A percentile compares a stretch with the other conserved stretches of the same genome.
These are phyloP conservation scores for Tuctoria greenei DNA, from an alignment of 176 grass and related monocot species.

Conservation along the genomic window DNA sequence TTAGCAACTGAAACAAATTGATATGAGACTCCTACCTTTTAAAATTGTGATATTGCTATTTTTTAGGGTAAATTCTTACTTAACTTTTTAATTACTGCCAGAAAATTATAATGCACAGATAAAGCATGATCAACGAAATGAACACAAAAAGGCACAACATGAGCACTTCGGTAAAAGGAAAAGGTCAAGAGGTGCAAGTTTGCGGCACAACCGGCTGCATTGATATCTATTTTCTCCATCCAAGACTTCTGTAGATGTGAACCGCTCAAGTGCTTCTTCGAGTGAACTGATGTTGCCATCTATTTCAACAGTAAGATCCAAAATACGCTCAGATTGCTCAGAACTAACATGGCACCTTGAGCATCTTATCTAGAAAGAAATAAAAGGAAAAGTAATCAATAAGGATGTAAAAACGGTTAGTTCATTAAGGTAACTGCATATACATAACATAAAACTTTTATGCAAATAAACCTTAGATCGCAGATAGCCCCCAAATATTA, in stretches of 20 bases:
- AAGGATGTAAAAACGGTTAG: background rate
- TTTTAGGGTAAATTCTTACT: slow-evolving; percentile 3
- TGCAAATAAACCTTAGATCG: slow-evolving; percentile 73
- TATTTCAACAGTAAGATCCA: slow-evolving; percentile 97
- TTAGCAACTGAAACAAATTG: background rate
- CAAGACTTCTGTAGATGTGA: slow-evolving; percentile 88
- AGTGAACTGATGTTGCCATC: slow-evolving; percentile 81
- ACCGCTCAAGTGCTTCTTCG: slow-evolving; percentile 79
- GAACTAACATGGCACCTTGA: slow-evolving; percentile 67
- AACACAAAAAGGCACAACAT: background rate
- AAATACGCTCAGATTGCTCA: slow-evolving; percentile 72
- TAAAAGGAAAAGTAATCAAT: slow-evolving; percentile 22
- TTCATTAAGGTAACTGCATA: slow-evolving; percentile 17
- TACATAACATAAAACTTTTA: slow-evolving; percentile 8
- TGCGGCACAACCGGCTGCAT: slow-evolving; percentile 60
- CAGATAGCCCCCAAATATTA: slow-evolving; percentile 96
- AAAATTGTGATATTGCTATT: background rate
- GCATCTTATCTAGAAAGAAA: slow-evolving; percentile 74
- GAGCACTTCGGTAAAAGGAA: slow-evolving; percentile 2
- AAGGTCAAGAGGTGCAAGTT: background rate
- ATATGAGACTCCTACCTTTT: background rate
- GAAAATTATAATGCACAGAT: slow-evolving; percentile 1
- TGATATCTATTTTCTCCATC: slow-evolving; percentile 96
- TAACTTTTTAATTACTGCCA: background rate
- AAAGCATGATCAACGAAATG: slow-evolving; percentile 6